Evolutionary conservation across 441 rosid species (phyloP).

Genomic region (Brassica balearica): DNA sequence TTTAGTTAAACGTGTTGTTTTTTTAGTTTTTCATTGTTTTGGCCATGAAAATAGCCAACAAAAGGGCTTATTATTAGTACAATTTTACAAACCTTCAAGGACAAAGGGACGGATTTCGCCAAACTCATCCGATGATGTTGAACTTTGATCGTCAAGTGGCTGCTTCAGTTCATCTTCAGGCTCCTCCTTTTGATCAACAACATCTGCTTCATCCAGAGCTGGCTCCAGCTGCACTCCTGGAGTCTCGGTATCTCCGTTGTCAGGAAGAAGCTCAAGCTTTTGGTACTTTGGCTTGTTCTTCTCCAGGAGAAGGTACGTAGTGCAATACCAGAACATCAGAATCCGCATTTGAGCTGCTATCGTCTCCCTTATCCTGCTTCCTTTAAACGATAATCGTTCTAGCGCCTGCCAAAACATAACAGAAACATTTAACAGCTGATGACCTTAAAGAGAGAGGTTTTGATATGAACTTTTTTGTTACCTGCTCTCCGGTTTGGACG

Average conservation of each 20-base stretch:
- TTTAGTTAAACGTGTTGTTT: slow-evolving; percentile 17
- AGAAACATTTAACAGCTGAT: not conserved
- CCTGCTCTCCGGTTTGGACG: slow-evolving; percentile 96
- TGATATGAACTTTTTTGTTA: slow-evolving; percentile 31
- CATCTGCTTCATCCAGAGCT: slow-evolving; percentile 32
- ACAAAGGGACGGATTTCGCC: slow-evolving; percentile 63
- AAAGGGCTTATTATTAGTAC: slow-evolving; percentile 24
- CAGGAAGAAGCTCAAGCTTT: slow-evolving; percentile 61
- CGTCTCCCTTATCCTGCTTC: slow-evolving; percentile 68
- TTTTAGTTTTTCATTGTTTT: slow-evolving; percentile 1
- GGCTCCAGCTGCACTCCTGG: slow-evolving; percentile 53
- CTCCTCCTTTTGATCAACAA: slow-evolving; percentile 39
- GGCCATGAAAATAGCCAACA: not conserved
- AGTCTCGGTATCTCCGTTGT: slow-evolving; percentile 41
- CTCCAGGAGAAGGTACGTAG: slow-evolving; percentile 83
- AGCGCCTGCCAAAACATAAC: slow-evolving; percentile 64
- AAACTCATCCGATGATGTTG: slow-evolving; percentile 33
- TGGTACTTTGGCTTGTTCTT: slow-evolving; percentile 89
- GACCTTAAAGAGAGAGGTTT: not conserved
- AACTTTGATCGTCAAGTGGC: slow-evolving; percentile 57
- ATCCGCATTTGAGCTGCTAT: slow-evolving; percentile 81
- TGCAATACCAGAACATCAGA: slow-evolving; percentile 82
- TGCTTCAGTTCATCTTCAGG: slow-evolving; percentile 48
- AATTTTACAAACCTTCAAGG: slow-evolving; percentile 94
- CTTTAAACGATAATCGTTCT: slow-evolving; percentile 85